Evolutionary conservation across 352 stramenopile genomes (phyloP).

Genomic region (Blastocystis sp.): DNA sequence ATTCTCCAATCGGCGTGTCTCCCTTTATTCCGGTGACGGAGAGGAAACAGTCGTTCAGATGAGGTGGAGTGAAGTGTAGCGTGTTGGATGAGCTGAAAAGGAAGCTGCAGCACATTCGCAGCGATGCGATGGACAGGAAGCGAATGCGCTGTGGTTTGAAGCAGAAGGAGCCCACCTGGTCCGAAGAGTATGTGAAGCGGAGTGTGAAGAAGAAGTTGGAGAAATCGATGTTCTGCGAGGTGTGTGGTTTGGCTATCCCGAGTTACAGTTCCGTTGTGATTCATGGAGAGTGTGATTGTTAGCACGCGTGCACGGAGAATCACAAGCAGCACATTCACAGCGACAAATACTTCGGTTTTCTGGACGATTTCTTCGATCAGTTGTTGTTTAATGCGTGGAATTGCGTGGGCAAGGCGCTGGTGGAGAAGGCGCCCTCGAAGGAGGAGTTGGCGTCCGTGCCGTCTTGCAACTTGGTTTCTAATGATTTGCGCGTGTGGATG

Average conservation of each 20-base stretch:
- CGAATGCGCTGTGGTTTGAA: not conserved
- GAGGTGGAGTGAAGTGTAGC: not conserved
- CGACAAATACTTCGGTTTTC: not conserved
- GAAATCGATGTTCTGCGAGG: slow-evolving; percentile 18
- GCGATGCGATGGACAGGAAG: not conserved
- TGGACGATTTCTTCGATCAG: not conserved
- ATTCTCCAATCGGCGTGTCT: not conserved
- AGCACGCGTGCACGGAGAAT: not conserved
- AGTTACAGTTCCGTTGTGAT: not conserved
- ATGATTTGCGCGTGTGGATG: not conserved
- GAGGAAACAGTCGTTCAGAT: not conserved
- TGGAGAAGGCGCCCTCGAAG: not conserved
- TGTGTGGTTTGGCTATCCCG: not conserved
- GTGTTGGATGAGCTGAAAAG: not conserved
- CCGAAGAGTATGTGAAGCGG: not conserved
- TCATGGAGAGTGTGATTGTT: not conserved
- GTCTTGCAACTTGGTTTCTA: too few species aligned
- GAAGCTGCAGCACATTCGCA: not conserved
- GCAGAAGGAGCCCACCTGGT: not conserved
- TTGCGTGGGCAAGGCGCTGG: not conserved
- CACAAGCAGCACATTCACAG: not conserved
- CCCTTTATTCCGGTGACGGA: not conserved
- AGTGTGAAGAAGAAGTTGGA: slow-evolving; percentile 10
- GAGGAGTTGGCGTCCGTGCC: not conserved
- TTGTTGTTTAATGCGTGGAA: not conserved